Conservation (phyloP, 805 yeast species). For the Priceomyces fermenticarens region DNA sequence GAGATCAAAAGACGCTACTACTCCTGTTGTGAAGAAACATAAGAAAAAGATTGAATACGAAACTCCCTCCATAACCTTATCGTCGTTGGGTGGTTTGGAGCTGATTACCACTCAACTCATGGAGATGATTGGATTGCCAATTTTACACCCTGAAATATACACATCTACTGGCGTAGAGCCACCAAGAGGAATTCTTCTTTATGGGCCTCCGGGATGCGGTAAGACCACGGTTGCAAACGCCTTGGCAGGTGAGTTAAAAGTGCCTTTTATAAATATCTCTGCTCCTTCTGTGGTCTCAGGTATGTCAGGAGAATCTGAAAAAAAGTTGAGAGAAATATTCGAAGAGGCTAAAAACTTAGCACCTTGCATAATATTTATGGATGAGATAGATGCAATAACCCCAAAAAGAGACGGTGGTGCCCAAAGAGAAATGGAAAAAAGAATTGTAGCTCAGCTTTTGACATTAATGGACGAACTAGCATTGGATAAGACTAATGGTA, state of each 20-base stretch:
- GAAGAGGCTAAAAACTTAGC: conserved; percentile 90
- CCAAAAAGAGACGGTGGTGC: conserved; percentile 96
- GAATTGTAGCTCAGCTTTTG: conserved; percentile 92
- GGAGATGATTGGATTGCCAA: conserved; percentile 90
- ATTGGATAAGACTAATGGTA: conserved; percentile 83
- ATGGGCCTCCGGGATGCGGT: conserved; percentile 99
- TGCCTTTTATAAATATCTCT: conserved; percentile 85
- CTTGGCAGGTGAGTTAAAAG: conserved; percentile 89
- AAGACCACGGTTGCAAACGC: conserved; percentile 96
- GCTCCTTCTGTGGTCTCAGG: conserved; percentile 98
- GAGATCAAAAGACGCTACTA: conserved; percentile 46
- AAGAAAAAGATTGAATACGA: conserved; percentile 54
- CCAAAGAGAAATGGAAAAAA: conserved; percentile 94
- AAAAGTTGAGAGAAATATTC: conserved; percentile 86
- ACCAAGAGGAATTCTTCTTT: conserved; percentile 88
- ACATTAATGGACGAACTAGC: conserved; percentile 94
- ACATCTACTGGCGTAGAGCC: conserved; percentile 88
- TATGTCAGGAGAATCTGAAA: conserved; percentile 98
- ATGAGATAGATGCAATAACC: conserved; percentile 97
- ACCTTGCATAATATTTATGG: conserved; percentile 90
- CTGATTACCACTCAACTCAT: conserved; percentile 78
- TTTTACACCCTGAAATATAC: conserved; percentile 90
- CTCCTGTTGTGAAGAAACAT: conserved; percentile 23
- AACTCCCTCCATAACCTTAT: conserved; percentile 65
- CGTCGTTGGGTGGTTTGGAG: conserved; percentile 87